Base-by-base conservation (phyloP, 2,329 filamentous ascomycete species). In the Didymella pomorum region DNA sequence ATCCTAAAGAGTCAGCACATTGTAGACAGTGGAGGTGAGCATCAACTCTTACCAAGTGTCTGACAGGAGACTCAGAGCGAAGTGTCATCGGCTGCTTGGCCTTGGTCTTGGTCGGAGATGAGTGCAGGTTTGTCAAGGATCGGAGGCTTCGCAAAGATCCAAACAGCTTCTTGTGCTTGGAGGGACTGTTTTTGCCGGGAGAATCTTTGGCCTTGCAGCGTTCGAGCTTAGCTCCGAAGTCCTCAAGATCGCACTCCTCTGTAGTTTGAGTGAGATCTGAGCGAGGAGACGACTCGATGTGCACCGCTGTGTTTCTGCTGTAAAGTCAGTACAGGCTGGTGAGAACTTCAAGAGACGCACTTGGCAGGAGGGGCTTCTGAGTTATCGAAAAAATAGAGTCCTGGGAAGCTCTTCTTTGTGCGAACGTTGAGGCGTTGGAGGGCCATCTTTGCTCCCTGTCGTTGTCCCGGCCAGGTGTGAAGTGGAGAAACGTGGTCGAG, bases 331-430 rank as follows among this genome's bases (percentile, higher is more conserved):
- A 10, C 12, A n/a, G 11, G 9, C 5, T 18, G 4, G 18, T 3
- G 12, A 2, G 6, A 18, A 2, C 28, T n/a, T 2, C 16, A 16
- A 14, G 6, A 5, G 3, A 37, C 52, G 3, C 47, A 68, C 64
- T 29, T 42, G 4, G 55, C 35, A 23, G 55, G 29, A 2, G 23
- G 31, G 16, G 33, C 52, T 6, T 64, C 46, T n/a, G 50, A 52
- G 31, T 63, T 56, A 18, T 47, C 58, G 46, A 58, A 66, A 57
- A 61, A 60, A 62, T 70, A 68, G 56, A 74, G 65, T 16, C 67
- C 69, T 6, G 71, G 67, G 37, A 73, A 56, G 43, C 72, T 74
- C 61, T 71, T 73, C 54, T 68, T 75, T 12, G 68, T 67, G 50
- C 64, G 63, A 42, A 72, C 48, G 20, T 64, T 65, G 23, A 75